Evolutionary conservation across 2,329 filamentous ascomycete genomes (phyloP), one percentile per base, ranked within the genome.

Genomic region (Aureobasidium mangrovei): DNA sequence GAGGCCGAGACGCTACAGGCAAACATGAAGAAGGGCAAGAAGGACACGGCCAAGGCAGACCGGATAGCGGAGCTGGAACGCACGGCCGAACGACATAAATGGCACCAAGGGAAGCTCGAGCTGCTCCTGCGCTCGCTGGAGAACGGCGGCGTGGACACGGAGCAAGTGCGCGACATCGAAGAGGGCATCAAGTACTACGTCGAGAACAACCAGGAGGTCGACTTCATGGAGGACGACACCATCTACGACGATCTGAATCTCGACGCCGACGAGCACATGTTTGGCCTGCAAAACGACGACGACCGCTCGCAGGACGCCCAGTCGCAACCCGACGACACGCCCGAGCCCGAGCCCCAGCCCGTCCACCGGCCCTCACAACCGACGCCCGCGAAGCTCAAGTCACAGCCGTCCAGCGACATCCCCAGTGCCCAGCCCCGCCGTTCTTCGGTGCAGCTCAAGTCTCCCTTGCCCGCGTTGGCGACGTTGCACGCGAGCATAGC

Each of bases 261-360:
- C 41, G 85, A 94, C 58, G 90, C 95, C 63, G 93, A 97, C 64
- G 93, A 96, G 69, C 90, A 88, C 55, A 78, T 82, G 54, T 96
- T 85, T 65, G 93, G 91, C 61, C 83, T 95, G 77, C 77, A 75
- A 60, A 78, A 77, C 58, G 91, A 96, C 31, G 84, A 83, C 69
- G 93, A 97, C 71, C 97, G 91, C n/a, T 96, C 91, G 57, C 91
- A 97, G 72, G 93, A 98, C 70, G 82, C 87, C 29, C 89, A 95
- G 66, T 97, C 93, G 49, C 77, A 94, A 75, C 88, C 91, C 64
- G 91, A 96, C 58, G 91, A 97, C 36, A 69, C 79, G 38, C 74
- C 77, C 18, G 89, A 95, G n/a, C 53, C 65, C 36, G 70, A 75
- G 61, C 33, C 44, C 7, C 24, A 39, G 33, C 33, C 44, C 7